Evolutionary conservation across 495 filamentous ascomycete species (phyloP).

Genomic region (Neurospora sp.): DNA sequence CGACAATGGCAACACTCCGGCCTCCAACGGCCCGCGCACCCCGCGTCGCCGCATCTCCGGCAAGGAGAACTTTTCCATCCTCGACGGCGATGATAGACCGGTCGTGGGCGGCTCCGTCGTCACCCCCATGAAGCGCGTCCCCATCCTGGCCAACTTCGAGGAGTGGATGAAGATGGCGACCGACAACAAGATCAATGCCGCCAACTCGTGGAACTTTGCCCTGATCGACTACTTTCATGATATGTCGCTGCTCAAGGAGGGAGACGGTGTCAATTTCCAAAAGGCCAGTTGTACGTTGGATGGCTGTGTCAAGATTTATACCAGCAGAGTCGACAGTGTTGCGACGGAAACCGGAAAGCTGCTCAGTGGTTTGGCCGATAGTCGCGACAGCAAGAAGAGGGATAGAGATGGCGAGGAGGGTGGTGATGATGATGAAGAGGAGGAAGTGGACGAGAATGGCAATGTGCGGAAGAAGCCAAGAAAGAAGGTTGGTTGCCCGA

Average conservation of each 20-base stretch:
- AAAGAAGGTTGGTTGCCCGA: conserved; percentile 44
- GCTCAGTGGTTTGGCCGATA: conserved; percentile 88
- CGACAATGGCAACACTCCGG: conserved; percentile 41
- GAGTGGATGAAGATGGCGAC: conserved; percentile 99
- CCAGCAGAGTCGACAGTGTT: conserved; percentile 94
- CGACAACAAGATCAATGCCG: conserved; percentile 99
- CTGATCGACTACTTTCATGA: conserved; percentile 99
- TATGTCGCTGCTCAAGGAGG: conserved; percentile 94
- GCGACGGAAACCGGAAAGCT: conserved; percentile 95
- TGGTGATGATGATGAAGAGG: conserved; percentile 62
- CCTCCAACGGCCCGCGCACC: conserved; percentile 48
- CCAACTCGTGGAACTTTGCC: conserved; percentile 98
- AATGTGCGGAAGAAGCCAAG: conserved; percentile 60
- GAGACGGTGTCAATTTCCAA: conserved; percentile 96
- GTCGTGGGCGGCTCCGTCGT: conserved; percentile 59
- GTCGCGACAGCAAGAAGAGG: conserved; percentile 65
- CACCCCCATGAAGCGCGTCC: conserved; percentile 93
- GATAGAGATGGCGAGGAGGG: conserved; percentile 48
- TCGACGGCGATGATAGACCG: conserved; percentile 47
- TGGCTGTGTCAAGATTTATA: conserved; percentile 99
- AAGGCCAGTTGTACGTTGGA: conserved; percentile 97
- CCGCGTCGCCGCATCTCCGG: conserved; percentile 36
- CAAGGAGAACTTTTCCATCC: conserved; percentile 42
- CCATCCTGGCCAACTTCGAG: conserved; percentile 94
- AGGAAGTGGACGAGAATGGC: conserved; percentile 72